Evolutionary conservation across 2,329 filamentous ascomycete genomes (phyloP).

Genomic region (Elsinoe necatrix): DNA sequence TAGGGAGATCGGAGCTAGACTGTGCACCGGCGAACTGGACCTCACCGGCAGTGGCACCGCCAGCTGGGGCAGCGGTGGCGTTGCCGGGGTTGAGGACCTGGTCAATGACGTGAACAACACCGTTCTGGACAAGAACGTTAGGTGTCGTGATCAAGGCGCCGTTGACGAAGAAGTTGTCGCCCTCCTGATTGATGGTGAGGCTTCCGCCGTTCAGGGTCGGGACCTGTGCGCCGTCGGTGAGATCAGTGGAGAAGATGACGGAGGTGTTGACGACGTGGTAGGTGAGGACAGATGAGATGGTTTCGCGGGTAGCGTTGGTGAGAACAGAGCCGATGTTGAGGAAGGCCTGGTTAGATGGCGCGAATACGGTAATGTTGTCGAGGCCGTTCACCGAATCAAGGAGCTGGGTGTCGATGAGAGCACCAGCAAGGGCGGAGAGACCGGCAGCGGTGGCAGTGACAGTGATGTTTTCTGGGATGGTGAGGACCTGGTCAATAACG

Average conservation of each 20-base stretch:
- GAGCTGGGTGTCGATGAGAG: conserved; percentile 34
- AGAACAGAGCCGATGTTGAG: conserved; percentile 47
- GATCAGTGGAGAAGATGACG: conserved; percentile 40
- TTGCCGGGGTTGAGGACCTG: conserved; percentile 16
- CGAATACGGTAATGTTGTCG: conserved; percentile 54
- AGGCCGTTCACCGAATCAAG: conserved; percentile 34
- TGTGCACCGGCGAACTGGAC: conserved; percentile 2
- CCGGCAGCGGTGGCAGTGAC: conserved; percentile 29
- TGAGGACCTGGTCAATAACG: conserved; percentile 38
- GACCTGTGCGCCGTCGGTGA: conserved; percentile 21
- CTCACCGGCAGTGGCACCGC: conserved; percentile 4
- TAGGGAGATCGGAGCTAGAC: not conserved
- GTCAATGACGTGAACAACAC: conserved; percentile 47
- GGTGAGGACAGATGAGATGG: conserved; percentile 47
- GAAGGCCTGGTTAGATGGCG: conserved; percentile 54
- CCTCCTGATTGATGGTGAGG: conserved; percentile 34
- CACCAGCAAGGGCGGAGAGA: conserved; percentile 36
- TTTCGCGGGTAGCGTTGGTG: conserved; percentile 37
- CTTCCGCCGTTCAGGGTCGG: conserved; percentile 31
- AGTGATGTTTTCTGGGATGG: conserved; percentile 29
- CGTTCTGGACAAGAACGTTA: conserved; percentile 37
- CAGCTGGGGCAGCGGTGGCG: conserved; percentile 11
- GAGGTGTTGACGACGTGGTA: conserved; percentile 57
- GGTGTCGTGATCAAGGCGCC: conserved; percentile 34
- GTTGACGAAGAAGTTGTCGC: conserved; percentile 37